phyloP scores from a whole-genome alignment of 768 basidiomycete species.

The Boletus rex-veris region DNA sequence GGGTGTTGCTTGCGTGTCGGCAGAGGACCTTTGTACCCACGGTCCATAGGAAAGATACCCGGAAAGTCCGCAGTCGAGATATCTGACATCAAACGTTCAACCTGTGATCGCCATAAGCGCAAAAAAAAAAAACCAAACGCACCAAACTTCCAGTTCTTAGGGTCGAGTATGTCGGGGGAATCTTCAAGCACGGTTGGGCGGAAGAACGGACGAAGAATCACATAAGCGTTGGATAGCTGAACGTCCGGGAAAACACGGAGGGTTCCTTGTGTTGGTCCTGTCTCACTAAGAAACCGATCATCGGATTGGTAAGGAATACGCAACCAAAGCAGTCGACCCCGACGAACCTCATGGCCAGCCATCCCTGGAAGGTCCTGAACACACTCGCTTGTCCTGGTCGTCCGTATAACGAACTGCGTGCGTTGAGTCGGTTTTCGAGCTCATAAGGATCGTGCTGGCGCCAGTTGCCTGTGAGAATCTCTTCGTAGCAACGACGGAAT shows the following conservation, averaged over 20 bases:
- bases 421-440: conserved; percentile 54
- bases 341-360: conserved; percentile 62
- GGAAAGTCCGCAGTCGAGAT: conserved; percentile 48
- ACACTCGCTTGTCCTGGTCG: conserved; percentile 50
- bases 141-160: conserved; percentile 56
- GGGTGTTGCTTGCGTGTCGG: conserved; percentile 61
- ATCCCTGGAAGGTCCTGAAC: conserved; percentile 73
- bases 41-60: conserved; percentile 36
- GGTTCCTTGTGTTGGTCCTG: conserved; percentile 66
- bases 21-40: conserved; percentile 37
- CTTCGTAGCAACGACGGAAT: conserved; percentile 57
- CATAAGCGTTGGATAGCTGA: conserved; percentile 63
- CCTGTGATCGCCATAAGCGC: conserved; percentile 18
- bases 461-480: conserved; percentile 63
- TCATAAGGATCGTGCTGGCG: conserved; percentile 64
- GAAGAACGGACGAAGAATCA: conserved; percentile 77
- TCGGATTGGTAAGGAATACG: background rate
- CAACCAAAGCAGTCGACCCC: background rate
- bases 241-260: conserved; percentile 67
- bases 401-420: conserved; percentile 61
- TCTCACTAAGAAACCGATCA: conserved; percentile 41
- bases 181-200: conserved; percentile 40
- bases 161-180: conserved; percentile 42
- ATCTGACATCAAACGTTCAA: conserved; percentile 32
- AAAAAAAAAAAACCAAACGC: conserved; percentile 7